Conservation (phyloP, 2,329 filamentous ascomycete species). For the Aspergillus quadricinctus region DNA sequence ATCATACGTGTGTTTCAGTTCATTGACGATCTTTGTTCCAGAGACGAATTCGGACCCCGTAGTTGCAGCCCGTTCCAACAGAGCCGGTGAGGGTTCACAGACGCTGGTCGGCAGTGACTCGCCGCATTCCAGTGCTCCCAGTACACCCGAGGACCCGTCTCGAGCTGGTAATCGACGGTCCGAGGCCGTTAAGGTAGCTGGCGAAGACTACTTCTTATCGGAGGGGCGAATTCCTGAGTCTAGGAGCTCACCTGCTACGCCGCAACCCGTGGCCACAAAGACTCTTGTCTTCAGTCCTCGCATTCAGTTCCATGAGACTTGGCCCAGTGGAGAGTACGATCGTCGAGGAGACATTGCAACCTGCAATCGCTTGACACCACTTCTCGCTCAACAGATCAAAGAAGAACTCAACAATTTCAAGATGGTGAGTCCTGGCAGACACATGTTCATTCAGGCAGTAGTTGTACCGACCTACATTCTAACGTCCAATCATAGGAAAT, state of each 20-base stretch:
- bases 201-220: slow-evolving; percentile 85
- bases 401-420: slow-evolving; percentile 99
- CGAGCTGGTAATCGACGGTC: slow-evolving; percentile 57
- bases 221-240: slow-evolving; percentile 67
- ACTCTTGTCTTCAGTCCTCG: slow-evolving; percentile 79
- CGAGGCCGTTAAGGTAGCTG: slow-evolving; percentile 69
- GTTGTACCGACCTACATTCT: not conserved
- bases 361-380: slow-evolving; percentile 93
- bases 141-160: slow-evolving; percentile 76
- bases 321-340: slow-evolving; percentile 93
- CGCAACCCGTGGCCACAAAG: slow-evolving; percentile 48
- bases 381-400: slow-evolving; percentile 98
- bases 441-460: not conserved
- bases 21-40: slow-evolving; percentile 17
- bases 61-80: slow-evolving; percentile 64
- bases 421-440: slow-evolving; percentile 64
- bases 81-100: slow-evolving; percentile 56
- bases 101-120: slow-evolving; percentile 68
- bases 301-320: slow-evolving; percentile 93
- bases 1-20: not conserved
- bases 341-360: slow-evolving; percentile 93
- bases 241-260: slow-evolving; percentile 76
- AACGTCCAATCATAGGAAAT: slow-evolving; percentile 67
- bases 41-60: slow-evolving; percentile 55
- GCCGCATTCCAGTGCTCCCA: slow-evolving; percentile 78